A percentile compares a stretch with the other conserved stretches of the same genome.
These are phyloP conservation scores for Isochrysis galbana DNA, from an alignment of 78 protist genomes.

Conservation along the genomic window DNA sequence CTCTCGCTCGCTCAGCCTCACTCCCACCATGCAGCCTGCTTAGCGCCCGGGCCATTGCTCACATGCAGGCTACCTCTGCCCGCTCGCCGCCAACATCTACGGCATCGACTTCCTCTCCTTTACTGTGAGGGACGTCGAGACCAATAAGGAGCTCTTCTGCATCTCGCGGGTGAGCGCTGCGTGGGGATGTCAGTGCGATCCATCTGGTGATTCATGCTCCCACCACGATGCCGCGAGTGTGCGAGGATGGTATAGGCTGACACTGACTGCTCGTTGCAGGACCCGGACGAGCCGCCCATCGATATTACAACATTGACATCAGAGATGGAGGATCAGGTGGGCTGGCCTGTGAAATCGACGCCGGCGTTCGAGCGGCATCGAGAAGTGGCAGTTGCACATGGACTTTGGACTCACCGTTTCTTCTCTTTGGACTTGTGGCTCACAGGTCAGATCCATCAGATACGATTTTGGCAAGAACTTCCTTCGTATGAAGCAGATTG, in stretches of 20 bases:
- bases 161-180: not conserved
- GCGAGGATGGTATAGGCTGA: not conserved
- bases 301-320: not conserved
- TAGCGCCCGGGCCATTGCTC: no score
- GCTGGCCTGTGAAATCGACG: no score
- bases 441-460: no score
- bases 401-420: no score
- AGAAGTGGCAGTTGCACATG: no score
- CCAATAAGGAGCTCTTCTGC: conserved; percentile 28
- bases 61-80: conserved; percentile 75
- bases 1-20: no score
- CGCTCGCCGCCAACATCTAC: conserved; percentile 56
- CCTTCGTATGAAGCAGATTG: conserved; percentile 39
- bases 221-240: not conserved
- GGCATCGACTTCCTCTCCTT: conserved; percentile 74
- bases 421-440: no score
- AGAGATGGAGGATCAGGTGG: conserved; percentile 20
- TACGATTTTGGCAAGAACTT: conserved; percentile 63
- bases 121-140: conserved; percentile 65
- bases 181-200: not conserved
- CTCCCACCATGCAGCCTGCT: no score
- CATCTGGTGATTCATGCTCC: not conserved
- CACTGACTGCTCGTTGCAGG: no score
- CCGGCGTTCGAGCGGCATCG: no score
- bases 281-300: not conserved